These are phyloP conservation scores for Wickerhamomyces kurtzmanii DNA, from an alignment of 805 yeast genomes.

Conservation along the genomic window DNA sequence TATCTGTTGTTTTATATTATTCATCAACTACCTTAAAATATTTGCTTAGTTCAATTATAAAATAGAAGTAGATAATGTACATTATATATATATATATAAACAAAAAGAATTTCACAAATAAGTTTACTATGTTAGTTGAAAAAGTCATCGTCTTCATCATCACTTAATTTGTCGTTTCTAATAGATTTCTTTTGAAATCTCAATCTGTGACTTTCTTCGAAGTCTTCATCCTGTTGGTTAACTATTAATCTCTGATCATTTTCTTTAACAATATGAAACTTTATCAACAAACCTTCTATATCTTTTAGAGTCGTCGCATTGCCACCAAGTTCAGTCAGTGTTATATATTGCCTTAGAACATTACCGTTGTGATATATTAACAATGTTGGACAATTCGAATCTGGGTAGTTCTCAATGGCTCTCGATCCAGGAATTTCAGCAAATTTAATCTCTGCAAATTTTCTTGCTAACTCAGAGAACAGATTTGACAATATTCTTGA, in stretches of 20 bases:
- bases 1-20: slow-evolving; percentile 67
- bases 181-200: slow-evolving; percentile 51
- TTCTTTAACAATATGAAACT: slow-evolving; percentile 52
- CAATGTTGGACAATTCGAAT: slow-evolving; percentile 82
- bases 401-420: slow-evolving; percentile 91
- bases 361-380: slow-evolving; percentile 72
- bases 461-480: slow-evolving; percentile 47
- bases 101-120: too few species aligned
- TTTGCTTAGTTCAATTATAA: too few species aligned
- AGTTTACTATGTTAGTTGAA: too few species aligned
- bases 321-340: slow-evolving; percentile 79
- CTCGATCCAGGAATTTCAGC: slow-evolving; percentile 87
- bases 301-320: slow-evolving; percentile 61
- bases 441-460: slow-evolving; percentile 76
- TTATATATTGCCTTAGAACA: slow-evolving; percentile 72
- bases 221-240: slow-evolving; percentile 52
- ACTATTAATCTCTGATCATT: slow-evolving; percentile 57
- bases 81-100: too few species aligned
- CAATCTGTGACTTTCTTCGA: slow-evolving; percentile 40
- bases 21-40: slow-evolving; percentile 12
- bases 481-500: slow-evolving; percentile 60
- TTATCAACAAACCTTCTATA: slow-evolving; percentile 63
- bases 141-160: slow-evolving; percentile 32
- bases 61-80: too few species aligned
- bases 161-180: slow-evolving; percentile 30